These are phyloP conservation scores for Ceratocystis albifundus DNA, from an alignment of 2,329 filamentous ascomycete species.

Conservation along the genomic window DNA sequence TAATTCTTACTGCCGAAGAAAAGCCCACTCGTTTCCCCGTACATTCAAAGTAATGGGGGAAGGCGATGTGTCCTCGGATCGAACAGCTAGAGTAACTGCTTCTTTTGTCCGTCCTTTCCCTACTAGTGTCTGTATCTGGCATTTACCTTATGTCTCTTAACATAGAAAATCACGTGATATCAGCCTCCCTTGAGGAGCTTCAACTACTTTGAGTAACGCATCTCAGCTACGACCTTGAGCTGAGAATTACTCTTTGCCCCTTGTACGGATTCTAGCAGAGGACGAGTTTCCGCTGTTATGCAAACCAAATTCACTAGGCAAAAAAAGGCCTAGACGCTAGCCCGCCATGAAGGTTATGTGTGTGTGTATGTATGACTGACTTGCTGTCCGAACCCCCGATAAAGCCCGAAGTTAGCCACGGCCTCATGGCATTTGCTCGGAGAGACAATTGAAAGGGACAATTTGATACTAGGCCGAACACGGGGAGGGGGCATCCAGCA, in stretches of 20 bases:
- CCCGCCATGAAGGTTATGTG: neutral
- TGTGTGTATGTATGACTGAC: too few species aligned
- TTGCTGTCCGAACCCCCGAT: neutral
- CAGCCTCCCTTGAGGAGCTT: neutral
- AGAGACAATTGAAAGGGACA: neutral
- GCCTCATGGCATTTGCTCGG: slow-evolving; percentile 1
- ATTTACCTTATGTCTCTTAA: neutral
- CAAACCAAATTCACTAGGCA: neutral
- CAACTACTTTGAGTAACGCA: neutral
- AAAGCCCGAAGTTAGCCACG: neutral
- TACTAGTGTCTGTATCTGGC: neutral
- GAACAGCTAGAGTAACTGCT: too few species aligned
- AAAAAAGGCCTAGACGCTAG: neutral
- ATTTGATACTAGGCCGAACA: neutral
- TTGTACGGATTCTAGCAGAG: neutral
- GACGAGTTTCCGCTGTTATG: neutral
- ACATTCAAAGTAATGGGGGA: too few species aligned
- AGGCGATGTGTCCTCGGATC: too few species aligned
- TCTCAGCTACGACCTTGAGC: neutral
- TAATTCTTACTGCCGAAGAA: too few species aligned
- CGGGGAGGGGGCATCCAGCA: neutral
- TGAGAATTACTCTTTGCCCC: neutral
- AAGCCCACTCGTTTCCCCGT: too few species aligned
- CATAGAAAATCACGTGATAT: neutral
- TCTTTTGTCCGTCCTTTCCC: neutral